Conservation (phyloP, 2,329 filamentous ascomycete genomes). For the Rutstroemia sp. region DNA sequence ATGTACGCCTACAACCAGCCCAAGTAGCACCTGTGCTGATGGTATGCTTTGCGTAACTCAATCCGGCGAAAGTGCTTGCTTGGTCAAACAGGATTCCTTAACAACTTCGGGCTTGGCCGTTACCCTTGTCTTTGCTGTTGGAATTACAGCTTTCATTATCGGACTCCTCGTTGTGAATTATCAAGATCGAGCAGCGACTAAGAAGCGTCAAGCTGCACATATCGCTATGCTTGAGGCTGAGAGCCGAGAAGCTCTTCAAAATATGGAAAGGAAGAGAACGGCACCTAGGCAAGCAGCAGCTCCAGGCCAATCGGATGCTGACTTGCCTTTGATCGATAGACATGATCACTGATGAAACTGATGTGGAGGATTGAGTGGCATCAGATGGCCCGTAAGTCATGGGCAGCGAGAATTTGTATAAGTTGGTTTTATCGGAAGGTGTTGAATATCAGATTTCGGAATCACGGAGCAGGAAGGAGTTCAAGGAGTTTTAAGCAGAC, state of each 20-base stretch:
- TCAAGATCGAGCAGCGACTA: not conserved
- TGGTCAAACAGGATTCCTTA: not conserved
- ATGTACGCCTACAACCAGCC: not conserved
- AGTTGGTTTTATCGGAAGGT: no score
- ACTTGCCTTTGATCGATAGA: not conserved
- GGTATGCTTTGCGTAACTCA: conserved; percentile 2
- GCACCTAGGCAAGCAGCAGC: not conserved
- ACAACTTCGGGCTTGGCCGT: conserved; percentile 4
- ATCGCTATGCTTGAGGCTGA: not conserved
- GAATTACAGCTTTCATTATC: not conserved
- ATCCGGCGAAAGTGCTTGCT: not conserved
- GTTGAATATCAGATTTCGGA: no score
- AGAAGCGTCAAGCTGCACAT: not conserved
- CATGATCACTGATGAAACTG: not conserved
- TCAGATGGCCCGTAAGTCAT: no score
- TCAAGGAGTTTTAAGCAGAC: no score
- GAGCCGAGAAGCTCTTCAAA: not conserved
- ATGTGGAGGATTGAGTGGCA: not conserved
- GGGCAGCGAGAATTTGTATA: no score
- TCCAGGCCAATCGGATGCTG: not conserved
- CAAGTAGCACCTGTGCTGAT: not conserved
- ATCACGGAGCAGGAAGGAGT: no score
- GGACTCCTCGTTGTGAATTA: not conserved
- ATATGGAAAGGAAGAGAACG: not conserved
- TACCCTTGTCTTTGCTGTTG: conserved; percentile 3